Conservation (phyloP, 176 grass and related monocot species). For the Secale cereale region DNA sequence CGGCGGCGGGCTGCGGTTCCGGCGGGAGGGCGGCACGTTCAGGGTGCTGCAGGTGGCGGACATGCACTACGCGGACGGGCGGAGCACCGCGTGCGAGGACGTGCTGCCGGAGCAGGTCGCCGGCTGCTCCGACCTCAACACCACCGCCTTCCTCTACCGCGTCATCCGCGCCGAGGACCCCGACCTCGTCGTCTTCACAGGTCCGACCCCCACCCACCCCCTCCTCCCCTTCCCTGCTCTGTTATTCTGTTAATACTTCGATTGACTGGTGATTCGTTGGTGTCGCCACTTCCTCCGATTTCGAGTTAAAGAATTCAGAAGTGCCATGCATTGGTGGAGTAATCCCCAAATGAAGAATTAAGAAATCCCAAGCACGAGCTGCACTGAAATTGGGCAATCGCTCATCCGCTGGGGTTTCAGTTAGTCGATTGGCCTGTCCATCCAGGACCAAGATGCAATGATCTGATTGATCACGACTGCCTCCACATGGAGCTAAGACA, state of each 20-base stretch:
- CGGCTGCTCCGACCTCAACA: constrained; percentile 95
- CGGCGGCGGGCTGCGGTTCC: constrained; percentile 46
- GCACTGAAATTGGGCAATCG: neutral
- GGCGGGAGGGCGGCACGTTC: constrained; percentile 56
- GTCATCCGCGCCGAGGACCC: constrained; percentile 78
- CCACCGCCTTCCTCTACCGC: constrained; percentile 86
- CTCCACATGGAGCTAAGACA: neutral
- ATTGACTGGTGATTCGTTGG: neutral
- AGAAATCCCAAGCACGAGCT: neutral
- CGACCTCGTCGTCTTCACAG: constrained; percentile 96
- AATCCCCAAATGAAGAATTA: neutral
- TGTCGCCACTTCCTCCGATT: neutral
- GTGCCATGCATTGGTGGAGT: neutral
- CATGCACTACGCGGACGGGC: constrained; percentile 92
- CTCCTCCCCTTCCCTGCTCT: neutral
- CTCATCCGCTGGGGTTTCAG: neutral
- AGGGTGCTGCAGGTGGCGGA: constrained; percentile 94
- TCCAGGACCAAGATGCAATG: neutral
- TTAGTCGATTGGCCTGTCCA: neutral
- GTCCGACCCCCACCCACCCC: neutral
- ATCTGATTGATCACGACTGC: neutral
- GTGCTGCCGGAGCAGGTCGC: constrained; percentile 55
- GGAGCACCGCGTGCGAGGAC: constrained; percentile 57
- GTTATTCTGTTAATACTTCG: neutral
- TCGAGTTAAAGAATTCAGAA: neutral